phyloP scores from a whole-genome alignment of 805 yeast genomes.

The Zygoascus biomembranicola region DNA sequence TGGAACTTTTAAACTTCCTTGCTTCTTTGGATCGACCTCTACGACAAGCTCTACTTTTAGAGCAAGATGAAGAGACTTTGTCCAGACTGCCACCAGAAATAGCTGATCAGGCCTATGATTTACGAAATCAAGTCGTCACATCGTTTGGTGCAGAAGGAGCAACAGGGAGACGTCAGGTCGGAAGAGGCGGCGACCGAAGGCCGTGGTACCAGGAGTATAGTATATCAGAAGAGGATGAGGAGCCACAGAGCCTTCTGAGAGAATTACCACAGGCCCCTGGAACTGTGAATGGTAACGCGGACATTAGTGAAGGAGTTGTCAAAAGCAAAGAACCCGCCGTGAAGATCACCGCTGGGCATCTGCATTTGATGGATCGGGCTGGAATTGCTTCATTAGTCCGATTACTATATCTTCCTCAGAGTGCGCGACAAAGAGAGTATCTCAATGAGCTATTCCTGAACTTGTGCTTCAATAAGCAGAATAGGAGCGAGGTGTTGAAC shows the following conservation, averaged over 20 bases:
- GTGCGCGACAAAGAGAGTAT: constrained; percentile 48
- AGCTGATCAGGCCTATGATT: constrained; percentile 26
- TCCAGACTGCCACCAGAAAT: constrained; percentile 24
- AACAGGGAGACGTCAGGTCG: background rate
- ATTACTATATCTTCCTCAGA: constrained; percentile 63
- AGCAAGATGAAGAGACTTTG: constrained; percentile 26
- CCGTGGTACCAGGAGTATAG: background rate
- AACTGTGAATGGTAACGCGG: background rate
- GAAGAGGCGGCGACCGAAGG: constrained; percentile 1
- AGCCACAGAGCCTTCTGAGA: background rate
- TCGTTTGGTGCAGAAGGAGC: constrained; percentile 5
- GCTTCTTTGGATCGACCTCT: constrained; percentile 27
- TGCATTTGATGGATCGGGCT: constrained; percentile 56
- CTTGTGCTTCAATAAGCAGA: constrained; percentile 69
- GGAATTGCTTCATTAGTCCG: constrained; percentile 70
- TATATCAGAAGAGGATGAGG: background rate
- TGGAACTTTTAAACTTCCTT: constrained; percentile 25
- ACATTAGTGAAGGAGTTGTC: background rate
- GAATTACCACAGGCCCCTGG: background rate
- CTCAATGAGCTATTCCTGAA: constrained; percentile 58
- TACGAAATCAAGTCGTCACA: constrained; percentile 17
- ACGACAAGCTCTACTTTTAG: constrained; percentile 25
- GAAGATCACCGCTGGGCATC: background rate
- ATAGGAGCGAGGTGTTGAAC: constrained; percentile 65
- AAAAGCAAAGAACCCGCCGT: background rate